Evolutionary conservation across 495 filamentous ascomycete genomes (phyloP).

Genomic region (Trichocladium uniseriatum): DNA sequence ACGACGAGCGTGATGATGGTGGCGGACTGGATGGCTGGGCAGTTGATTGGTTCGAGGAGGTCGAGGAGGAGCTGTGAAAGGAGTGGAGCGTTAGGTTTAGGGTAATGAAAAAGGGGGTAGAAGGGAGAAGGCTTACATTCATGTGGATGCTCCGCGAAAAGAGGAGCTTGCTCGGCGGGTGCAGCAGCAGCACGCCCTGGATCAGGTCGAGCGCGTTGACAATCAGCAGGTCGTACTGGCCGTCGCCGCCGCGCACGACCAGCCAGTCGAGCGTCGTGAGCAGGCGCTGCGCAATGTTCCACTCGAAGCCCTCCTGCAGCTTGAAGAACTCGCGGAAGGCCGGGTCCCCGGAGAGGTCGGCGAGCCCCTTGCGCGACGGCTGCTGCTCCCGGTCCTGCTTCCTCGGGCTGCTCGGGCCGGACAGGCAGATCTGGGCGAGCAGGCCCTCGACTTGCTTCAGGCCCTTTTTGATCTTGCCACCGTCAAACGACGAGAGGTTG

Average conservation of each 20-base stretch:
- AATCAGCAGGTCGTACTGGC: conserved; percentile 81
- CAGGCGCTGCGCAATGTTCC: conserved; percentile 87
- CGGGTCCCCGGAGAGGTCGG: conserved; percentile 67
- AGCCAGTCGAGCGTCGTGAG: conserved; percentile 81
- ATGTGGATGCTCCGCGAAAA: conserved; percentile 90
- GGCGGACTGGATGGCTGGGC: conserved; percentile 80
- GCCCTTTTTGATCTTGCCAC: conserved; percentile 81
- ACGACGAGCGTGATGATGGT: conserved; percentile 85
- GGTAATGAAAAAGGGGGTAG: not conserved
- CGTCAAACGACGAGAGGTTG: conserved; percentile 89
- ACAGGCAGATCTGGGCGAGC: conserved; percentile 90
- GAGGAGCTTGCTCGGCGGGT: conserved; percentile 81
- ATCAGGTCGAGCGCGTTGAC: conserved; percentile 81
- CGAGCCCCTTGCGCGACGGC: conserved; percentile 49
- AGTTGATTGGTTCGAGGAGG: conserved; percentile 87
- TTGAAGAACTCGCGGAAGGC: conserved; percentile 96
- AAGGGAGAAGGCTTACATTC: conserved; percentile 51
- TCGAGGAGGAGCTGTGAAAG: conserved; percentile 65
- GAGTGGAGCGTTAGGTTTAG: not conserved
- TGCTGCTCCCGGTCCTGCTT: conserved; percentile 15
- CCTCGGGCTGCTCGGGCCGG: conserved; percentile 35
- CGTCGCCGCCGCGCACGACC: conserved; percentile 67
- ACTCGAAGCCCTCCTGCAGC: conserved; percentile 92
- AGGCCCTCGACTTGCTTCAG: conserved; percentile 92
- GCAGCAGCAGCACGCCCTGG: conserved; percentile 81